Conservation (phyloP, 768 basidiomycete genomes). For the Leccinellum albellum region DNA sequence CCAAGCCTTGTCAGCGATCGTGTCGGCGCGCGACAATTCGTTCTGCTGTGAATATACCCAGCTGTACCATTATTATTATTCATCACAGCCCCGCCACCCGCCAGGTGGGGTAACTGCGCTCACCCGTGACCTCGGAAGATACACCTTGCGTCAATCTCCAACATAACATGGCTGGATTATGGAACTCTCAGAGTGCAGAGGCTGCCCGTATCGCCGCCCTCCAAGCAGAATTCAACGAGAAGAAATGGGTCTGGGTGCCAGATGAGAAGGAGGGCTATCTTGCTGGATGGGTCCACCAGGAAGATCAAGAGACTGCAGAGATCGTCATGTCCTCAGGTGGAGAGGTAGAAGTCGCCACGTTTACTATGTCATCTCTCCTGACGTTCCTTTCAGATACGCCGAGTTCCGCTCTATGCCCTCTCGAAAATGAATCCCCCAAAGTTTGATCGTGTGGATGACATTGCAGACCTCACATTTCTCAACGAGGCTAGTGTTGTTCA, state of each 20-base stretch:
- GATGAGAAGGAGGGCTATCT: constrained; percentile 91
- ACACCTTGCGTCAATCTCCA: constrained; percentile 2
- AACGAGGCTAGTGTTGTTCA: constrained; percentile 99
- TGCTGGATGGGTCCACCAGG: constrained; percentile 88
- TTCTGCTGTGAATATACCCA: constrained; percentile 1
- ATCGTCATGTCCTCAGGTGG: constrained; percentile 82
- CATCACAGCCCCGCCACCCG: neutral
- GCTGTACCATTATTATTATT: neutral
- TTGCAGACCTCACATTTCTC: constrained; percentile 94
- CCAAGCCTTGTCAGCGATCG: neutral
- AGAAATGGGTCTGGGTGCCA: constrained; percentile 98
- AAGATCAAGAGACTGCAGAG: constrained; percentile 78
- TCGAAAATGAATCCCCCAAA: constrained; percentile 99
- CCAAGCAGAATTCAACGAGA: constrained; percentile 96
- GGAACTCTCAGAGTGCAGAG: constrained; percentile 56
- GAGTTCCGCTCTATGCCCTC: constrained; percentile 72
- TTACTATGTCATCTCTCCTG: neutral
- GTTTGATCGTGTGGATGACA: constrained; percentile 96
- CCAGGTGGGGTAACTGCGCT: neutral
- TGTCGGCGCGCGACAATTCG: neutral
- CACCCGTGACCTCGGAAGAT: neutral
- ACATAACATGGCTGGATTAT: constrained; percentile 51
- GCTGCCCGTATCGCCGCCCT: constrained; percentile 80
- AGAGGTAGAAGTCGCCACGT: constrained; percentile 50
- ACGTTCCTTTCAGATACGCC: constrained; percentile 46